These are phyloP conservation scores for Lentinula detonsa DNA, from an alignment of 768 basidiomycete genomes.

Conservation along the genomic window DNA sequence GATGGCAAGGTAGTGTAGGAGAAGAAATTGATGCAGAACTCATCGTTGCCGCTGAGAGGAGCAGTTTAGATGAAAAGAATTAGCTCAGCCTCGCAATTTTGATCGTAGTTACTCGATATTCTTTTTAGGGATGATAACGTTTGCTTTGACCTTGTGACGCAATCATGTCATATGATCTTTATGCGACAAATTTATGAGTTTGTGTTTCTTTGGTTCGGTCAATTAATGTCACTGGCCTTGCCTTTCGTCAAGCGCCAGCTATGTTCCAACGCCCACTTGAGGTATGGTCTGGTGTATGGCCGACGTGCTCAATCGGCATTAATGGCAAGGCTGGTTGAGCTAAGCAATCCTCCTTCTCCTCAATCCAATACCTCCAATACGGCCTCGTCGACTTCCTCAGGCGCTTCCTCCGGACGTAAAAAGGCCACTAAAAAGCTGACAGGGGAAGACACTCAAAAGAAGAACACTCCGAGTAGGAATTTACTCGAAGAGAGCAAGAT, in stretches of 20 bases:
- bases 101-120: not conserved
- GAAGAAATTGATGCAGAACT: conserved; percentile 9
- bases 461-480: conserved; percentile 13
- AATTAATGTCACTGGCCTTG: conserved; percentile 5
- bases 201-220: not conserved
- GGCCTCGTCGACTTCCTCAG: not conserved
- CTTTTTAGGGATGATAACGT: not conserved
- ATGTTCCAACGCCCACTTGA: not conserved
- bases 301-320: conserved; percentile 1
- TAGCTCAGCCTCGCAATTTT: not conserved
- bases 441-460: not conserved
- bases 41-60: not conserved
- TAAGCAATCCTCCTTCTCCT: not conserved
- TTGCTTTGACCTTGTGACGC: not conserved
- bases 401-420: not conserved
- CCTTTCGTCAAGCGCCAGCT: conserved; percentile 1
- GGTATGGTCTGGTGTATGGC: no score
- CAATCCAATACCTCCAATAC: not conserved
- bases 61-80: not conserved
- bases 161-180: not conserved
- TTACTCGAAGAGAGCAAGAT: conserved; percentile 39
- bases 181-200: not conserved
- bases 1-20: conserved; percentile 62
- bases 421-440: not conserved
- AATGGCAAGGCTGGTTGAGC: not conserved